Evolutionary conservation across 306 rosid genomes (phyloP).

Genomic region (Vigna reflexopilosa): DNA sequence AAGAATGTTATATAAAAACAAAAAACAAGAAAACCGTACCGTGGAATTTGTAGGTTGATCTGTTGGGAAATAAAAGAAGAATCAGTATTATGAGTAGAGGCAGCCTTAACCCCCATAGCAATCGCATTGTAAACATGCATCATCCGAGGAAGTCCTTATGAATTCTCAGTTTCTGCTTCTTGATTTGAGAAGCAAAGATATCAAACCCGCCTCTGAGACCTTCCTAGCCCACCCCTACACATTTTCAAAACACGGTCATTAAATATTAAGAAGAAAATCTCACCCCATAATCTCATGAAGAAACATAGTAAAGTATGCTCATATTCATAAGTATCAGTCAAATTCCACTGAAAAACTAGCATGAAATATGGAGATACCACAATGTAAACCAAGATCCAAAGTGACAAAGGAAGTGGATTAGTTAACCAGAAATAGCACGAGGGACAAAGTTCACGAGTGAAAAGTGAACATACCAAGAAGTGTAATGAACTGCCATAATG

Average conservation of each 20-base stretch:
- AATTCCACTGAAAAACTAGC: constrained; percentile 26
- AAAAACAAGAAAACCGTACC: constrained; percentile 47
- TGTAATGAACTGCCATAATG: constrained; percentile 24
- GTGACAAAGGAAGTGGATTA: constrained; percentile 21
- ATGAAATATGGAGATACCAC: constrained; percentile 9
- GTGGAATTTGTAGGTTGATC: constrained; percentile 48
- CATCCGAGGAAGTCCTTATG: constrained; percentile 51
- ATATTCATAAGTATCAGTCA: constrained; percentile 8
- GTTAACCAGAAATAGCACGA: constrained; percentile 2
- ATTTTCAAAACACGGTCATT: constrained; percentile 11
- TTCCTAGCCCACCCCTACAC: constrained; percentile 2
- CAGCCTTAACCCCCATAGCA: constrained; percentile 60
- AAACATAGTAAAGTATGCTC: constrained; percentile 25
- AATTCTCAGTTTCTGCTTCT: constrained; percentile 20
- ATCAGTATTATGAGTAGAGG: constrained; percentile 60
- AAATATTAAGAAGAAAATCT: constrained; percentile 18
- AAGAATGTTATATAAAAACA: neutral
- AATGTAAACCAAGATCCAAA: constrained; percentile 16
- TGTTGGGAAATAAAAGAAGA: constrained; percentile 57
- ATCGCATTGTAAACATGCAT: constrained; percentile 63
- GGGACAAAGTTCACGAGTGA: neutral
- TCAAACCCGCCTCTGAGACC: constrained; percentile 15
- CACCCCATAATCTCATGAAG: constrained; percentile 17
- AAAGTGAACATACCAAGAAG: constrained; percentile 24
- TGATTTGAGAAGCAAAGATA: neutral